Base-by-base conservation (phyloP, 257 asterid species). In the Salvia rosmarinus region DNA sequence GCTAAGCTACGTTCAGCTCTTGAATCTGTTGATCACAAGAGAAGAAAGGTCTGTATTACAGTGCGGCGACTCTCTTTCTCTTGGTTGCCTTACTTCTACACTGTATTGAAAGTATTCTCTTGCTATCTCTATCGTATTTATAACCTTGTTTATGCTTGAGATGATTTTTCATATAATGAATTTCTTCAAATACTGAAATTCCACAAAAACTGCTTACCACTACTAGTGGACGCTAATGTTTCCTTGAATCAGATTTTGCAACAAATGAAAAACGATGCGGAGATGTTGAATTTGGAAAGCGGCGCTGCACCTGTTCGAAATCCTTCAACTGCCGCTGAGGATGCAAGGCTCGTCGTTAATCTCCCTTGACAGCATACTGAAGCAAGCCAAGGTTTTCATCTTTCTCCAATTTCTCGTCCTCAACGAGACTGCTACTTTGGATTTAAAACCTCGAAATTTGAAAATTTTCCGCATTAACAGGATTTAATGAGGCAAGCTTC, bases 271-370 rank as follows among this genome's bases (percentile, higher is more conserved):
- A 84, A 74, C 69, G 97, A 95, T 64, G 82, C 65, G 43, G 88
- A 87, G 25, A 64, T 95, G 87, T 80, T 89, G 82, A 87, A 80
- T 74, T 74, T 91, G 81, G 98, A 86, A 75, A 91, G 85, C 34
- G 89, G 90, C 37, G 90, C 94, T 46, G 71, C 94, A 59, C 96
- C 97, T 34, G 80, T 91, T 75, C 85, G 88, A 49, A 86, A 87
- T 83, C 96, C 99, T 81, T 91, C 98, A 34, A 91, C 98, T 74
- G 98, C 97, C 54, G 89, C 90, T 7, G 99, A 95, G 90, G 98
- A 95, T 87, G 93, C 99, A 64, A 85, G 99, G 67, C 84, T 95
- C 99, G 40, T 95, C 99, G 64, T 80, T 95, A 75, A 87, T 95
- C 71, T 83, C 98, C 75, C 97, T 95, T 56, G 98, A 91, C 80